A percentile compares a stretch with the other conserved stretches of the same genome.
These are phyloP conservation scores for Mortierella sp. DNA, from an alignment of 371 early-diverging fungal species.

Conservation along the genomic window DNA sequence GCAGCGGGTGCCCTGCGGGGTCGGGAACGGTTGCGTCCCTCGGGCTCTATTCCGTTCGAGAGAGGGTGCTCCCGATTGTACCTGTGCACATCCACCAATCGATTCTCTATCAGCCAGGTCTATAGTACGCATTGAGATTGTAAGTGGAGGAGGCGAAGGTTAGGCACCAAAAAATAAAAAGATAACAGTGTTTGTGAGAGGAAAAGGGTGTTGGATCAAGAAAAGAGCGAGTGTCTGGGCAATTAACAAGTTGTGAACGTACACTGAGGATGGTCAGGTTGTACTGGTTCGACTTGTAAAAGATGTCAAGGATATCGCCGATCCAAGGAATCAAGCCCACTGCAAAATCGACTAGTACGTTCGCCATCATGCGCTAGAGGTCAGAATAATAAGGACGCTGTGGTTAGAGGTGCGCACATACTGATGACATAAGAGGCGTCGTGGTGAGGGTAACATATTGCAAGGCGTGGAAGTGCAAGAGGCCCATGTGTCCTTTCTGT, in stretches of 20 bases:
- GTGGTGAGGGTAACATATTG: not conserved
- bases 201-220: not conserved
- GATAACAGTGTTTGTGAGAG: not conserved
- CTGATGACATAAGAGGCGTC: too few relatives aligned
- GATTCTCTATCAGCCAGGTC: constrained; percentile 46
- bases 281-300: constrained; percentile 53
- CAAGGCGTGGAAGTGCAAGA: not conserved
- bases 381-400: not conserved
- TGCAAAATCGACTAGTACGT: constrained; percentile 42
- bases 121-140: not conserved
- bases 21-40: constrained; percentile 18
- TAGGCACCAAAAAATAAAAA: constrained; percentile 1
- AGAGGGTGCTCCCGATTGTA: constrained; percentile 52
- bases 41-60: constrained; percentile 20
- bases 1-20: constrained; percentile 20
- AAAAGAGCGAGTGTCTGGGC: not conserved
- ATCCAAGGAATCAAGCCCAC: constrained; percentile 45
- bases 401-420: not conserved
- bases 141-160: not conserved
- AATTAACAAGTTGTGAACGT: not conserved
- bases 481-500: not conserved
- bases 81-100: constrained; percentile 40
- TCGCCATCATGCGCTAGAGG: constrained; percentile 43
- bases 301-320: constrained; percentile 48
- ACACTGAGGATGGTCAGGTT: constrained; percentile 46